phyloP scores from a whole-genome alignment of 169 alveolate species.

The Plasmodium ovale region DNA sequence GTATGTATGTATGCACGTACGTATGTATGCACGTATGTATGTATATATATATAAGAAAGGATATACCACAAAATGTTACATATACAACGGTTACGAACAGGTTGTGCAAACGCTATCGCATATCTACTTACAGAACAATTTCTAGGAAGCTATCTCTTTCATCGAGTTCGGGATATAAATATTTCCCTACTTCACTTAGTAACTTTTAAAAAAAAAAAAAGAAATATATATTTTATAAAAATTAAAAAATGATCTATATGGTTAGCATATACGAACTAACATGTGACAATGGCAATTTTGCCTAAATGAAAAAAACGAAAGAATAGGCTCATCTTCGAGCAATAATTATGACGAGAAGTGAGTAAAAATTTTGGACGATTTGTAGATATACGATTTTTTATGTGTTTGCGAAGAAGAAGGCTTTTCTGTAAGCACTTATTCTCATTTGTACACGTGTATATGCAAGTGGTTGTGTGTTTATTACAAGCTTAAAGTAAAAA shows the following conservation, averaged over 20 bases:
- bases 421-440: neutral
- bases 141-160: slow-evolving; percentile 66
- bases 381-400: too few relatives aligned
- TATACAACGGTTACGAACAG: neutral
- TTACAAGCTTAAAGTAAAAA: slow-evolving; percentile 68
- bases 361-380: too few relatives aligned
- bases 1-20: neutral
- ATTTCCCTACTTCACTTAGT: slow-evolving; percentile 33
- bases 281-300: too few relatives aligned
- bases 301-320: neutral
- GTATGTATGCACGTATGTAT: neutral
- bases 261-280: too few relatives aligned
- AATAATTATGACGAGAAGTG: too few relatives aligned
- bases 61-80: neutral
- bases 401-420: neutral
- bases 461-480: neutral
- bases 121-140: slow-evolving; percentile 47
- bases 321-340: neutral
- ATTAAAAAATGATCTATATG: too few relatives aligned
- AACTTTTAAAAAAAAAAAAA: slow-evolving; percentile 48
- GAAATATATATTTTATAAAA: neutral
- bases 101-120: neutral
- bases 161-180: slow-evolving; percentile 35
- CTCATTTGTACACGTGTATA: neutral
- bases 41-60: neutral